These are phyloP conservation scores for Wickerhamomyces ciferrii DNA, from an alignment of 805 yeast species.

Conservation along the genomic window DNA sequence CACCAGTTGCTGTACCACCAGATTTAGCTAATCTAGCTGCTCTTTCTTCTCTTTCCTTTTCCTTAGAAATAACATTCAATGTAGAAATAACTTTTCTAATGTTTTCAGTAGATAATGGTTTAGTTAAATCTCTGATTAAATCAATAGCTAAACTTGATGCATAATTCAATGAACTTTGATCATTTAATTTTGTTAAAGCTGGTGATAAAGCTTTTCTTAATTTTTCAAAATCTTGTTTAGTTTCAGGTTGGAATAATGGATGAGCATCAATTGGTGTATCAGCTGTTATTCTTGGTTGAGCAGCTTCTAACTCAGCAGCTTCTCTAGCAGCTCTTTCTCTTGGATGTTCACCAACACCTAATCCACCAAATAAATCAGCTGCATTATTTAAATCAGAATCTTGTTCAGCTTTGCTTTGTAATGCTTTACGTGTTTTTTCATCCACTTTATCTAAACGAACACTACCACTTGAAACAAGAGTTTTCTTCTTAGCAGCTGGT, in stretches of 20 bases:
- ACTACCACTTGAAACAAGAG: slow-evolving; percentile 31
- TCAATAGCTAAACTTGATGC: slow-evolving; percentile 76
- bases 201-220: slow-evolving; percentile 68
- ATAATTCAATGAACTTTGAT: slow-evolving; percentile 61
- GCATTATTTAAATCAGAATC: slow-evolving; percentile 89
- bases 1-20: slow-evolving; percentile 85
- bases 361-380: slow-evolving; percentile 82
- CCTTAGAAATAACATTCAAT: slow-evolving; percentile 72
- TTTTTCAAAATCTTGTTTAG: slow-evolving; percentile 74
- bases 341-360: slow-evolving; percentile 47
- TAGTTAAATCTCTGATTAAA: slow-evolving; percentile 76
- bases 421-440: slow-evolving; percentile 65
- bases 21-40: slow-evolving; percentile 75
- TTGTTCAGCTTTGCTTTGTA: slow-evolving; percentile 75
- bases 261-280: slow-evolving; percentile 68
- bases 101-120: slow-evolving; percentile 77
- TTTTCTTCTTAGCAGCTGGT: slow-evolving; percentile 28
- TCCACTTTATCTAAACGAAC: slow-evolving; percentile 67
- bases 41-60: slow-evolving; percentile 87
- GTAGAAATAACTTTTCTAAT: slow-evolving; percentile 84
- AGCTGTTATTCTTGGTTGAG: slow-evolving; percentile 29
- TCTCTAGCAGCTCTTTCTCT: slow-evolving; percentile 32
- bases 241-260: slow-evolving; percentile 80
- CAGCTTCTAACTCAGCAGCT: slow-evolving; percentile 28
- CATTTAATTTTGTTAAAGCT: slow-evolving; percentile 54